A percentile compares a stretch with the other conserved stretches of the same genome.
phyloP scores from a whole-genome alignment of 2,329 filamentous ascomycete species.

The Ophiostoma tasmaniense region DNA sequence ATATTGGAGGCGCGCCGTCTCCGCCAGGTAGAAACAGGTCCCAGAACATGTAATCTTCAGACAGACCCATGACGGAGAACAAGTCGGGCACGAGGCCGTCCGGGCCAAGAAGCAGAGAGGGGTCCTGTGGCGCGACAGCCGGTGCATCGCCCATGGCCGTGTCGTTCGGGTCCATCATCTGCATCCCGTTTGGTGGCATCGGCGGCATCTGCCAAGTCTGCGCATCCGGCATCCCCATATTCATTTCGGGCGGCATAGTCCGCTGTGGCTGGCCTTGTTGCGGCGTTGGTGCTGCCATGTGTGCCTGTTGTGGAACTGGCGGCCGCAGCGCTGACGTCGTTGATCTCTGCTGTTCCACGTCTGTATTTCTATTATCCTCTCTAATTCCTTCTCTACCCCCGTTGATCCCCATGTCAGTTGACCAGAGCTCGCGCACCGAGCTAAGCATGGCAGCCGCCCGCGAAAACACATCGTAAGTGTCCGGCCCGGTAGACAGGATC shows the following conservation, averaged over 20 bases:
- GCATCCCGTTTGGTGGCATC: not conserved
- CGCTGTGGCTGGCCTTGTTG: not conserved
- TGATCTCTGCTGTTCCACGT: not conserved
- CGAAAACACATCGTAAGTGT: constrained; percentile 13
- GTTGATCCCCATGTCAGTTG: not conserved
- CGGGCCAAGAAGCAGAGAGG: not conserved
- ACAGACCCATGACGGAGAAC: constrained; percentile 14
- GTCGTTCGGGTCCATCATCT: not conserved
- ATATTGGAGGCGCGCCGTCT: not conserved
- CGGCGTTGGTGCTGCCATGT: not conserved
- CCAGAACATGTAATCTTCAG: constrained; percentile 17
- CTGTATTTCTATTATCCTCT: not conserved
- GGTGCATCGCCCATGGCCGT: constrained; percentile 7
- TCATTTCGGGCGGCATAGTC: not conserved
- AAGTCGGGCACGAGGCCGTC: constrained; percentile 10
- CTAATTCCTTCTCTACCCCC: too few relatives aligned
- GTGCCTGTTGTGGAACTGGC: not conserved
- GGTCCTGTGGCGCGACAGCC: not conserved
- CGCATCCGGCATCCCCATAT: not conserved
- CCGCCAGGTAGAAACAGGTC: constrained; percentile 13
- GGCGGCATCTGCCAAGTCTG: not conserved
- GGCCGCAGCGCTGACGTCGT: not conserved
- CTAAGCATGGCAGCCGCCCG: constrained; percentile 10
- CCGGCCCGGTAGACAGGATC: not conserved
- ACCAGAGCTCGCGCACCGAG: constrained; percentile 18